Conservation (phyloP, 768 basidiomycete genomes). For the Tylopilus subfusipes region DNA sequence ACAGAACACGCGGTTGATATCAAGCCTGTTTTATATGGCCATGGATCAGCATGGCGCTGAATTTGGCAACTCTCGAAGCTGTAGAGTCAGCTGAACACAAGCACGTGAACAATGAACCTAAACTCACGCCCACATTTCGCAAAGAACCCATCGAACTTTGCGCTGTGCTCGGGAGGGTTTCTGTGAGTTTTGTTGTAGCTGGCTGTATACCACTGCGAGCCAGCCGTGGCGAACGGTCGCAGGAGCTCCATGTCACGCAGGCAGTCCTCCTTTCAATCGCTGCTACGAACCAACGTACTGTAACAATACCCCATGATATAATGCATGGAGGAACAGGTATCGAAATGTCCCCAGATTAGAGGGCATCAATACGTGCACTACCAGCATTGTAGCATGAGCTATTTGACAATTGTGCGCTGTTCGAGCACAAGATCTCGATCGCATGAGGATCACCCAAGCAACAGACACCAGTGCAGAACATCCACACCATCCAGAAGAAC, state of each 20-base stretch:
- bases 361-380: neutral
- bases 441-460: too few relatives aligned
- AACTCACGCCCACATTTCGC: neutral
- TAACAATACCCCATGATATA: constrained; percentile 18
- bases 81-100: neutral
- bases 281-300: too few relatives aligned
- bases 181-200: too few relatives aligned
- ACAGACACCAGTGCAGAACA: neutral
- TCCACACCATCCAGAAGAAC: neutral
- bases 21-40: neutral
- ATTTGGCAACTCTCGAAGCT: constrained; percentile 1
- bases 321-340: constrained; percentile 1
- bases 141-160: too few relatives aligned
- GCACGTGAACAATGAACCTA: neutral
- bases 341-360: neutral
- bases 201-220: too few relatives aligned
- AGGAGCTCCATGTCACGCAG: too few relatives aligned
- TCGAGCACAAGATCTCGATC: neutral
- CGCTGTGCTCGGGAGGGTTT: too few relatives aligned
- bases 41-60: neutral
- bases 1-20: neutral
- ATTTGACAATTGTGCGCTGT: neutral
- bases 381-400: constrained; percentile 14
- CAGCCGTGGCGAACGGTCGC: too few relatives aligned
- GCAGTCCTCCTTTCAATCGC: too few relatives aligned